Evolutionary conservation across 2,329 filamentous ascomycete species (phyloP), one percentile per base, ranked within the genome.

Genomic region (Xylaria digitata): DNA sequence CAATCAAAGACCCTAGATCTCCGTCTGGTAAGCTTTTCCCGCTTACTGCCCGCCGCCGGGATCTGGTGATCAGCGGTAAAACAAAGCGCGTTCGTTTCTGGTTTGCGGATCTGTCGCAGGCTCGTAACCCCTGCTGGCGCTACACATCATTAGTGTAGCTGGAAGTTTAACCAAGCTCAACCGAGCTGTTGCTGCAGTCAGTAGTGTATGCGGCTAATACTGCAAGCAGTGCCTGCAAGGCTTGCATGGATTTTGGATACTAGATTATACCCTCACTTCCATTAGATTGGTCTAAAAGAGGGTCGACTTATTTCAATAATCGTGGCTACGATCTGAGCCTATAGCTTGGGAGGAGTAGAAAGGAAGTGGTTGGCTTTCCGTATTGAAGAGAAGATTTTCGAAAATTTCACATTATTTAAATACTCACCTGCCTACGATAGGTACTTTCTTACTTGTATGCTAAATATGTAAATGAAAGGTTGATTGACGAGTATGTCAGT

Each of bases 41-140:
- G 26, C 26, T 26, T 26, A 26, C 26, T 55, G 34, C 52, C 58
- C 53, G 55, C 65, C 34, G 54, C 54, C 45, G 61, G 46, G 58
- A 50, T 21, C 26, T 37, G 45, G 53, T 59, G 70, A 71, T 73
- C 67, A 52, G 62, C 68, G 60, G 58, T 58, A 69, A 71, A 73
- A 72, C 71, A 72, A 66, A 67, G 56, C 61, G 64, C 69, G 63
- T 67, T 69, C 69, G 76, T 77, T 76, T 78, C 75, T 72, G 74
- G 74, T 72, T 58, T 73, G 77, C 72, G 73, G 76, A 78, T 77
- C 71, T 71, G 76, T 78, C 74, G 73, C 77, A 78, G 73, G 52
- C 52, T 78, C 74, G 72, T 75, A 77, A 73, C 50, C 68, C 67
- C 65, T 66, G 53, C 40, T 23, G 26, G 59, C 55, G 57, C 59